Conservation (phyloP, 2,329 filamentous ascomycete genomes). For the Grosmannia penicillata region DNA sequence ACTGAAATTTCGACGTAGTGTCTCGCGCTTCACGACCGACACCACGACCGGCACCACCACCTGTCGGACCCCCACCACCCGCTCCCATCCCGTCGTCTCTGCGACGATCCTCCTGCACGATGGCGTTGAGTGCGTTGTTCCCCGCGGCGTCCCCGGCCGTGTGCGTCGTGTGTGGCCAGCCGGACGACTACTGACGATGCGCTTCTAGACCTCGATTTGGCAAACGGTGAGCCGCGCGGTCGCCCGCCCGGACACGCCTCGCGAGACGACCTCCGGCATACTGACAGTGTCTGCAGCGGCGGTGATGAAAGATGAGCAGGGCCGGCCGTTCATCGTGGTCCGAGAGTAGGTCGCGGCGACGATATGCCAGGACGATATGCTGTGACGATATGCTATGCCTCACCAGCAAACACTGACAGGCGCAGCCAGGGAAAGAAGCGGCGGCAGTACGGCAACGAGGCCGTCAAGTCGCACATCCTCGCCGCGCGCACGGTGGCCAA, state of each 20-base stretch:
- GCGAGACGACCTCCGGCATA: too few relatives aligned
- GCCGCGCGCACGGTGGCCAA: constrained; percentile 91
- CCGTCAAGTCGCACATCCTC: constrained; percentile 95
- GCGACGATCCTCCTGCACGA: constrained; percentile 27
- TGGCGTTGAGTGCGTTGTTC: constrained; percentile 42
- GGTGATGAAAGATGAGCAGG: constrained; percentile 93
- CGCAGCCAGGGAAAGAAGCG: constrained; percentile 90
- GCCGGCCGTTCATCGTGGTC: constrained; percentile 93
- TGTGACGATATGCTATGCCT: constrained; percentile 6
- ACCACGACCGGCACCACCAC: neutral
- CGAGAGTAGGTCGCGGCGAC: constrained; percentile 64
- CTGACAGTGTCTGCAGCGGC: constrained; percentile 31
- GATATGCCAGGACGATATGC: neutral
- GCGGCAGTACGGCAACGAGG: constrained; percentile 90
- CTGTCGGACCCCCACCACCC: neutral
- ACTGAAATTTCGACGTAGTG: neutral
- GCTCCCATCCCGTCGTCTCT: too few relatives aligned
- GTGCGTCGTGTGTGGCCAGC: too few relatives aligned
- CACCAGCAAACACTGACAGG: constrained; percentile 8
- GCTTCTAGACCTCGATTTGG: constrained; percentile 62
- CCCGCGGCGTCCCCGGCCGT: too few relatives aligned
- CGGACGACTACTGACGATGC: constrained; percentile 11
- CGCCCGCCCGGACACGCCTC: neutral
- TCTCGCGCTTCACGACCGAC: neutral
- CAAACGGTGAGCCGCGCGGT: constrained; percentile 60